Evolutionary conservation across 2,329 filamentous ascomycete species (phyloP).

Genomic region (Epicoccum sorghinum): DNA sequence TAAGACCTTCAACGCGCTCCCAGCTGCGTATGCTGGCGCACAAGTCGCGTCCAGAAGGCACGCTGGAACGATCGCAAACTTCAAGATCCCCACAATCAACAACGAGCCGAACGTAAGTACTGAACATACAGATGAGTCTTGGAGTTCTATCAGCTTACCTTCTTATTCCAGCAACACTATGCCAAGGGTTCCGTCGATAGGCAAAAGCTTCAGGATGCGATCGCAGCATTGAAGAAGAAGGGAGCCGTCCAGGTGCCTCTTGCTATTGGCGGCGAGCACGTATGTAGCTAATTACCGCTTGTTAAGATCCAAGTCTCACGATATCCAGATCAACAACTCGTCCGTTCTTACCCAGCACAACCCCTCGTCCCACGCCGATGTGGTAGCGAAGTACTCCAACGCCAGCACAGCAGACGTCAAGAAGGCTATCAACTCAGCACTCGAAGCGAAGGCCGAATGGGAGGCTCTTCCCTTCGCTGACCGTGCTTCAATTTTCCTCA

Average conservation of each 20-base stretch:
- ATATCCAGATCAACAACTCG: slow-evolving; percentile 67
- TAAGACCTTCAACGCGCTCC: slow-evolving; percentile 32
- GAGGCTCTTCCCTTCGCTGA: slow-evolving; percentile 86
- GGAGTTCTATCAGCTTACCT: slow-evolving; percentile 10
- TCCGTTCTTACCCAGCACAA: slow-evolving; percentile 75
- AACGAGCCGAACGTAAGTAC: slow-evolving; percentile 92
- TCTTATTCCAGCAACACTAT: slow-evolving; percentile 76
- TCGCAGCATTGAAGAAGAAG: slow-evolving; percentile 71
- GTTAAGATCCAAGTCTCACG: slow-evolving; percentile 21
- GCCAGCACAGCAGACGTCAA: slow-evolving; percentile 78
- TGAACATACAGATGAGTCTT: fast-evolving
- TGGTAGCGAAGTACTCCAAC: slow-evolving; percentile 83
- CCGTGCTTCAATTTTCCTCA: slow-evolving; percentile 90
- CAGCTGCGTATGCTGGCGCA: slow-evolving; percentile 30
- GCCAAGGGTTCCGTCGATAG: slow-evolving; percentile 81
- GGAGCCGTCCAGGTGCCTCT: slow-evolving; percentile 80
- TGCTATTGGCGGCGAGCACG: slow-evolving; percentile 81
- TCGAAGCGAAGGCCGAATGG: slow-evolving; percentile 87
- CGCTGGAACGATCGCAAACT: slow-evolving; percentile 72
- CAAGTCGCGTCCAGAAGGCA: slow-evolving; percentile 37
- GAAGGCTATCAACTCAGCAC: slow-evolving; percentile 79
- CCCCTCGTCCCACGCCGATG: slow-evolving; percentile 77
- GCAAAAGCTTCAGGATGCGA: slow-evolving; percentile 73
- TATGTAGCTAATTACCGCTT: slow-evolving; percentile 49
- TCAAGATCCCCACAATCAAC: slow-evolving; percentile 83